Base-by-base conservation (phyloP, 306 rosid genomes). In the Prunus dulcis region DNA sequence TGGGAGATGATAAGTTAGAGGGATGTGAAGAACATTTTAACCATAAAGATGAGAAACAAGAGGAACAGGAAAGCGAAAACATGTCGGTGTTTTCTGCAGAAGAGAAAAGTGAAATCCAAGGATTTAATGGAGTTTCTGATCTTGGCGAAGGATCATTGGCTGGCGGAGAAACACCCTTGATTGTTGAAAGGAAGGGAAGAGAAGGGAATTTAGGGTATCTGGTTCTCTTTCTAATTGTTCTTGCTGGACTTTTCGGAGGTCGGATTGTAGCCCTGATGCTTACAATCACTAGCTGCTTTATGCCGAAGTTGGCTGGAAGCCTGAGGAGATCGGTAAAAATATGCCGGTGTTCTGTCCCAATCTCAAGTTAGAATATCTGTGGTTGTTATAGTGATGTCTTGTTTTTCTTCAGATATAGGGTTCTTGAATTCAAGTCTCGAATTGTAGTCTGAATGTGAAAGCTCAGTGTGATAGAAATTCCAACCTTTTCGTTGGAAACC, bases 241-340 rank as follows among this genome's bases (percentile, higher is more conserved):
- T 93, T 46, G 52, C 72, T 43, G 98, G 98, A 18, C 93, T 93
- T 52, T 70, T 80, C 14, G 79, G 84, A 20, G 96, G 97, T 28
- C 82, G 90, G 9, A 65, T 90, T 62, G 30, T 55, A 10, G 93
- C 97, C 57, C 46, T 91, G 60, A 6, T 81, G 18, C 82, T 93
- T 6, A 77, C 85, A 23, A 60, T 91, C 43, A 38, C 83, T 66
- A 91, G 97, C 86, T 85, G 92, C 70, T 82, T 89, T 22, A 64
- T 78, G 75, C 47, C 85, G 14, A 91, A 86, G 77, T 51, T 88
- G 28, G 66, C 75, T 53, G 79, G 49, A 49, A 60, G 19, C 30
- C 25, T 64, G 12, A 60, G 83, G 45, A 77, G 76, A 80, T 73
- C 82, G 45, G 57, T 72, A 52, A 62, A 61, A 15, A 46, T 75